phyloP scores from a whole-genome alignment of 139 green algal genomes.

The Parachlorella kessleri region DNA sequence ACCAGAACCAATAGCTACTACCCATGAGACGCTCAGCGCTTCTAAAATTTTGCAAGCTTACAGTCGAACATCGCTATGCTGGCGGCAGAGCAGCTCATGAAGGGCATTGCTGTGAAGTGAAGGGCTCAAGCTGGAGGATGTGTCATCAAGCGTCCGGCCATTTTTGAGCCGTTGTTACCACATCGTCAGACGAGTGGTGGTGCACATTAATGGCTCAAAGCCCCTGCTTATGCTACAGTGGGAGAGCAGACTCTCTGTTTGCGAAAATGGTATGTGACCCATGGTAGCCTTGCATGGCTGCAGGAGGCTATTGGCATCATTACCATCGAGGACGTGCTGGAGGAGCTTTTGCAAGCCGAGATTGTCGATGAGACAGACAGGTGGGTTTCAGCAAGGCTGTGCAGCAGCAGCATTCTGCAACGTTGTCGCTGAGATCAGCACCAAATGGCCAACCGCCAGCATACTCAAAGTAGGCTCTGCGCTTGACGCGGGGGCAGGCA shows the following conservation, averaged over 20 bases:
- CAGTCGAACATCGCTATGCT: no score
- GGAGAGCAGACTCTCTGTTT: not conserved
- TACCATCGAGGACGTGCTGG: slow-evolving; percentile 46
- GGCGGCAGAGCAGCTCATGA: no score
- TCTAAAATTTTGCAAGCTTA: no score
- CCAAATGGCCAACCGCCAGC: not conserved
- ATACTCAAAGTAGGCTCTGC: not conserved
- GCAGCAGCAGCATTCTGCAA: not conserved
- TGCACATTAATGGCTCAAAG: not conserved
- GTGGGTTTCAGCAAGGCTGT: not conserved
- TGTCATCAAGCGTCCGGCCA: no score
- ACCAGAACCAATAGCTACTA: no score
- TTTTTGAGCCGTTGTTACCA: no score
- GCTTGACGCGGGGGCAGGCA: no score
- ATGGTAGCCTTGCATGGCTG: no score
- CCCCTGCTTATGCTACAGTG: not conserved
- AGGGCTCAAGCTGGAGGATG: no score
- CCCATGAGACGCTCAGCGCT: no score
- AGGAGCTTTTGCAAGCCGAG: slow-evolving; percentile 50
- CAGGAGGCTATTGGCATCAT: slow-evolving; percentile 14
- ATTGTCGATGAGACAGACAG: slow-evolving; percentile 73
- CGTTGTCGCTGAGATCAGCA: not conserved
- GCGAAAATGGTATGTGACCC: no score
- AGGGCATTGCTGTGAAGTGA: no score
- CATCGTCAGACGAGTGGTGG: not conserved